Conservation (phyloP, 2,329 filamentous ascomycete species). For the Beauveria rudraprayagi region DNA sequence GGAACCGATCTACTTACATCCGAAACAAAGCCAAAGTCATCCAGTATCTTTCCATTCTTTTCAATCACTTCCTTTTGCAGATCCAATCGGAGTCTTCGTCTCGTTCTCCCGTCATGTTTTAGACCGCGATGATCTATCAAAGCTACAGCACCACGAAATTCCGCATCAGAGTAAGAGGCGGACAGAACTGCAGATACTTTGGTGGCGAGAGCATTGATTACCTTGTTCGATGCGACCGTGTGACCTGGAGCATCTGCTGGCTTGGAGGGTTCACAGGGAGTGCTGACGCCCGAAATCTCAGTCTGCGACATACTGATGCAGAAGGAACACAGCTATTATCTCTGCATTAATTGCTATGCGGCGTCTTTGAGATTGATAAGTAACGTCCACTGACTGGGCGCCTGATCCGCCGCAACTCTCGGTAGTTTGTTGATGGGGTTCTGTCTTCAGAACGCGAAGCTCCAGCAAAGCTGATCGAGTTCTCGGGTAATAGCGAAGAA, state of each 20-base stretch:
- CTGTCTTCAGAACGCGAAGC: neutral
- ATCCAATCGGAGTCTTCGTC: slow-evolving; percentile 71
- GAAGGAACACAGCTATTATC: neutral
- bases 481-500: too few species aligned
- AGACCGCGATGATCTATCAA: slow-evolving; percentile 67
- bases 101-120: slow-evolving; percentile 66
- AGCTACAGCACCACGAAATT: slow-evolving; percentile 77
- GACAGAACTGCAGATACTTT: slow-evolving; percentile 82
- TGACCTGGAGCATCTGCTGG: neutral
- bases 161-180: slow-evolving; percentile 83
- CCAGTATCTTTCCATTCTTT: slow-evolving; percentile 81
- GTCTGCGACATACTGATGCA: neutral
- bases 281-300: neutral
- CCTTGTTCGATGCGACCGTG: slow-evolving; percentile 22
- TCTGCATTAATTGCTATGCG: neutral
- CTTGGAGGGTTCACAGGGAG: neutral
- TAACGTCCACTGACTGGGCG: neutral
- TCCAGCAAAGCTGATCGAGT: neutral
- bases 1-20: slow-evolving; percentile 49
- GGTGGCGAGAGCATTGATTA: slow-evolving; percentile 62
- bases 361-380: neutral
- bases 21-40: slow-evolving; percentile 81
- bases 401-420: neutral
- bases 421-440: neutral
- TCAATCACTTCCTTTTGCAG: slow-evolving; percentile 89